Evolutionary conservation across 805 yeast genomes (phyloP).

Genomic region (Grigorovia transvaalensis): DNA sequence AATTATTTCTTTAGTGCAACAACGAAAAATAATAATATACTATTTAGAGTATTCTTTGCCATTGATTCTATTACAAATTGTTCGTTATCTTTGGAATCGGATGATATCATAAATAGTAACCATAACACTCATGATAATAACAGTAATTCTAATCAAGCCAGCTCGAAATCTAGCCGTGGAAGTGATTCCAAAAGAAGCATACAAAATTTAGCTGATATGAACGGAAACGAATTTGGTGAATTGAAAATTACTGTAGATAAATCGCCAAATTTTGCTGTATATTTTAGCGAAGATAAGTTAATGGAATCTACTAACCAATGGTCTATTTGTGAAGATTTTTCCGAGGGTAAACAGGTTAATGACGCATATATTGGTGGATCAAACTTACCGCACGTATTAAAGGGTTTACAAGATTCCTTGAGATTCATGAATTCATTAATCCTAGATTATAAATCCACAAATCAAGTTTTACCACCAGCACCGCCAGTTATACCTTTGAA

Average conservation of each 20-base stretch:
- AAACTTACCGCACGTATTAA: slow-evolving; percentile 57
- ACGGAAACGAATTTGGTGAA: slow-evolving; percentile 32
- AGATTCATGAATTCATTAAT: slow-evolving; percentile 46
- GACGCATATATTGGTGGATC: slow-evolving; percentile 55
- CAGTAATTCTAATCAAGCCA: too few relatives aligned
- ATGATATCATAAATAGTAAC: slow-evolving; percentile 11
- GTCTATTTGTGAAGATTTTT: slow-evolving; percentile 72
- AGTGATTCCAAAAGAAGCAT: too few relatives aligned
- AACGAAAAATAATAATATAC: slow-evolving; percentile 53
- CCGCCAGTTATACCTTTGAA: not conserved
- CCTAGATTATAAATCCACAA: slow-evolving; percentile 34
- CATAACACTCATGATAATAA: slow-evolving; percentile 9
- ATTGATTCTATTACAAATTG: slow-evolving; percentile 49
- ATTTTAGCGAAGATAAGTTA: slow-evolving; percentile 43
- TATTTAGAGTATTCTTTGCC: slow-evolving; percentile 67
- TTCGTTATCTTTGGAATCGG: slow-evolving; percentile 41
- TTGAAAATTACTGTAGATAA: slow-evolving; percentile 41
- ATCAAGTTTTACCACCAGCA: slow-evolving; percentile 18
- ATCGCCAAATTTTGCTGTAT: slow-evolving; percentile 72
- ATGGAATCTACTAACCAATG: slow-evolving; percentile 32
- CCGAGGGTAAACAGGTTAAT: slow-evolving; percentile 74
- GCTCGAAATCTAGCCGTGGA: too few relatives aligned
- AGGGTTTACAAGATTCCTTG: slow-evolving; percentile 44
- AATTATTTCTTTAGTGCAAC: slow-evolving; percentile 72
- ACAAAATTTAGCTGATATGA: not conserved